These are phyloP conservation scores for Vigna angularis DNA, from an alignment of 306 rosid species.

Conservation along the genomic window DNA sequence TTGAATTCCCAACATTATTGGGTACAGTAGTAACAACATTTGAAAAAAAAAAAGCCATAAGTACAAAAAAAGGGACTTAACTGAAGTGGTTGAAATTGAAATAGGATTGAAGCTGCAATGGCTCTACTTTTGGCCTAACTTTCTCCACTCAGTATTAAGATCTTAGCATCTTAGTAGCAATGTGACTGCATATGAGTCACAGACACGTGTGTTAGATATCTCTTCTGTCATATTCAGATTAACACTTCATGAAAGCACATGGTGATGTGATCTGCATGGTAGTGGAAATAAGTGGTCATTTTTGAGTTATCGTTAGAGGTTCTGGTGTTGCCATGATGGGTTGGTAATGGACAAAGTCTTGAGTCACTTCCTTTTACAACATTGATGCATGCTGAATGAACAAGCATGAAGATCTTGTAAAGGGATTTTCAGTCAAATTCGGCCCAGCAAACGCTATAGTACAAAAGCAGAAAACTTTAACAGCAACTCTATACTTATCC, in stretches of 20 bases:
- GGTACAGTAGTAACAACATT: too few species aligned
- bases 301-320: constrained; percentile 43
- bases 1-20: too few species aligned
- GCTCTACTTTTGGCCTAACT: not conserved
- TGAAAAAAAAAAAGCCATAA: not conserved
- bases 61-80: not conserved
- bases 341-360: constrained; percentile 43
- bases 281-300: constrained; percentile 42
- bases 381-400: constrained; percentile 34
- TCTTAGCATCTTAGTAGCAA: not conserved
- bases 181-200: constrained; percentile 8
- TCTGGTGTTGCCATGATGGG: constrained; percentile 36
- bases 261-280: constrained; percentile 19
- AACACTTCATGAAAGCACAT: constrained; percentile 29
- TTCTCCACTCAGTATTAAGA: not conserved
- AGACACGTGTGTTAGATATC: constrained; percentile 25
- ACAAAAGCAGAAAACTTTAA: constrained; percentile 35
- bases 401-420: constrained; percentile 47
- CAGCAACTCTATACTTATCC: constrained; percentile 38
- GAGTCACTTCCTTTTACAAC: constrained; percentile 39
- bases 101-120: not conserved
- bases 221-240: constrained; percentile 20
- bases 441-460: constrained; percentile 47
- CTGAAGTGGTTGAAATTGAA: not conserved
- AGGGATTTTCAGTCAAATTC: constrained; percentile 47